These are phyloP conservation scores for Trametes elegans DNA, from an alignment of 768 basidiomycete species.

Conservation along the genomic window DNA sequence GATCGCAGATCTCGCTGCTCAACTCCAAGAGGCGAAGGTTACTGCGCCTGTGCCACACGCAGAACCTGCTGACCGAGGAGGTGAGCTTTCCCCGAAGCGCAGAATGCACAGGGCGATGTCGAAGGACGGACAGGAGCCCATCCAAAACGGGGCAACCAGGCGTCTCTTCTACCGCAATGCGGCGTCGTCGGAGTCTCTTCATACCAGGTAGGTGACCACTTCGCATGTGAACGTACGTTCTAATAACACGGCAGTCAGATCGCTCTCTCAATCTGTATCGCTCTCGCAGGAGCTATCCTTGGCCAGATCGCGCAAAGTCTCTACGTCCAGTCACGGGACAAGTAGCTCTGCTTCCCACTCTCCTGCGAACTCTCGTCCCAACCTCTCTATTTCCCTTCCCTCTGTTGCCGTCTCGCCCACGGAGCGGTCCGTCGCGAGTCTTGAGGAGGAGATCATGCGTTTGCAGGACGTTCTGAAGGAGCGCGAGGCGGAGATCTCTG, in stretches of 20 bases:
- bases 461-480: constrained; percentile 90
- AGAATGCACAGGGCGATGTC: constrained; percentile 50
- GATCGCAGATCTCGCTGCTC: constrained; percentile 90
- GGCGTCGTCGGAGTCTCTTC: constrained; percentile 84
- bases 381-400: constrained; percentile 57
- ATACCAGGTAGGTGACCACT: constrained; percentile 60
- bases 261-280: constrained; percentile 91
- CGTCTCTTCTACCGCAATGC: constrained; percentile 84
- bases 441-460: constrained; percentile 95
- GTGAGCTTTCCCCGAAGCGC: constrained; percentile 50
- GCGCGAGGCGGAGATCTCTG: constrained; percentile 85
- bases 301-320: constrained; percentile 81
- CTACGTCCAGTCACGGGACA: constrained; percentile 73
- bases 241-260: constrained; percentile 45
- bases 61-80: constrained; percentile 44
- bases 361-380: constrained; percentile 49
- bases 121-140: constrained; percentile 47
- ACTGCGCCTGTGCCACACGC: constrained; percentile 42
- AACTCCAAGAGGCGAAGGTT: constrained; percentile 84
- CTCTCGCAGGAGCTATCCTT: constrained; percentile 96
- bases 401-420: constrained; percentile 36
- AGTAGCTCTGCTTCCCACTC: constrained; percentile 66
- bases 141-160: constrained; percentile 48
- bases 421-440: constrained; percentile 78
- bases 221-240: constrained; percentile 17